A percentile compares a stretch with the other conserved stretches of the same genome.
These are phyloP conservation scores for Tetraselmis striata DNA, from an alignment of 139 green algal species.

Conservation along the genomic window DNA sequence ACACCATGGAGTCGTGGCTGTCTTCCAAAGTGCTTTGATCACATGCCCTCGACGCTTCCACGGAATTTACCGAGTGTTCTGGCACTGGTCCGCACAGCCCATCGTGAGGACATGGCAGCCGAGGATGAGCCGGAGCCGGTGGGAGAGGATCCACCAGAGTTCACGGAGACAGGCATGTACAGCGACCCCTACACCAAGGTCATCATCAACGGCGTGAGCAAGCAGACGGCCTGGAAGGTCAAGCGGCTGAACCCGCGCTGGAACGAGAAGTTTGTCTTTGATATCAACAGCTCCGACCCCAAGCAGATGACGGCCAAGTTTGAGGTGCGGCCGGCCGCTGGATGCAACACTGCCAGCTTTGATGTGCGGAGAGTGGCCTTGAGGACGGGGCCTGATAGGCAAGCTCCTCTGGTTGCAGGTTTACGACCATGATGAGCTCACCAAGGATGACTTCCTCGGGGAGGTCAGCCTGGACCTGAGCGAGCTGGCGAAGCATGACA, in stretches of 20 bases:
- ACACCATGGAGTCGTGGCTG: no score
- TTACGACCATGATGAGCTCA: constrained; percentile 2
- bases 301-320: background rate
- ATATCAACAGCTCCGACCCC: background rate
- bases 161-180: background rate
- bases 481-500: background rate
- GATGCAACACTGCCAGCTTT: no score
- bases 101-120: background rate
- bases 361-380: no score
- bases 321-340: no score
- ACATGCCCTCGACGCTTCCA: no score
- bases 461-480: background rate
- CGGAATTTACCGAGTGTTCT: no score
- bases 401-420: no score
- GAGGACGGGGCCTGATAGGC: no score
- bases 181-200: background rate
- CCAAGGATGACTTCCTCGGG: background rate
- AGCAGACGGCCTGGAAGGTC: background rate
- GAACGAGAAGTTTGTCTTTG: background rate
- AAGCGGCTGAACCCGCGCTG: background rate
- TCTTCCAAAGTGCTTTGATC: no score
- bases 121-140: background rate
- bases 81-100: no score
- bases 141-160: background rate
- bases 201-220: background rate